phyloP scores from a whole-genome alignment of 169 alveolate species.

The Plasmodium berghei region DNA sequence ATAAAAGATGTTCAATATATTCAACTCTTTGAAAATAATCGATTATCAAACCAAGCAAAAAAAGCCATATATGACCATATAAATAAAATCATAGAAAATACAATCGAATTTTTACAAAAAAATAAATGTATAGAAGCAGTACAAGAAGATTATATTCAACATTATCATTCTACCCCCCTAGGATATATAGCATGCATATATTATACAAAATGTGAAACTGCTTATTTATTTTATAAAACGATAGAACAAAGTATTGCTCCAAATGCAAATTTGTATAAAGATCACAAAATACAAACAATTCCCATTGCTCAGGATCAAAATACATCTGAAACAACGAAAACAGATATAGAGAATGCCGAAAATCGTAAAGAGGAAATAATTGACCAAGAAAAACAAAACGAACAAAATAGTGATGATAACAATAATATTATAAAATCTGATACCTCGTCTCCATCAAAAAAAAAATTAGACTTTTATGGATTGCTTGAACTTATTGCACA shows the following conservation, averaged over 20 bases:
- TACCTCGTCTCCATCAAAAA: conserved; percentile 52
- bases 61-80: conserved; percentile 44
- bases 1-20: conserved; percentile 72
- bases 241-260: conserved; percentile 2
- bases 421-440: conserved; percentile 77
- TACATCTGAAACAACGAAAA: not conserved
- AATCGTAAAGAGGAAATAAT: not conserved
- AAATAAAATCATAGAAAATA: conserved; percentile 41
- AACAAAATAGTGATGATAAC: conserved; percentile 5
- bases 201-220: conserved; percentile 56
- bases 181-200: conserved; percentile 40
- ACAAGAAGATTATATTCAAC: conserved; percentile 29
- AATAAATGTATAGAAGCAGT: conserved; percentile 48
- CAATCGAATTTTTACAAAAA: conserved; percentile 19
- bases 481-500: conserved; percentile 86
- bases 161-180: conserved; percentile 26
- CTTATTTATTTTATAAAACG: conserved; percentile 18
- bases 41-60: conserved; percentile 26
- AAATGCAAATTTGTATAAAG: not conserved
- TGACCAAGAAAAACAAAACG: not conserved
- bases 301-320: not conserved
- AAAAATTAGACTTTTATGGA: conserved; percentile 78
- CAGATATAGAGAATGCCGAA: not conserved
- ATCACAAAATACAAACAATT: not conserved
- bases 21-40: conserved; percentile 73